Conservation (phyloP, 2,329 filamentous ascomycete species). For the Botrytis fabae region DNA sequence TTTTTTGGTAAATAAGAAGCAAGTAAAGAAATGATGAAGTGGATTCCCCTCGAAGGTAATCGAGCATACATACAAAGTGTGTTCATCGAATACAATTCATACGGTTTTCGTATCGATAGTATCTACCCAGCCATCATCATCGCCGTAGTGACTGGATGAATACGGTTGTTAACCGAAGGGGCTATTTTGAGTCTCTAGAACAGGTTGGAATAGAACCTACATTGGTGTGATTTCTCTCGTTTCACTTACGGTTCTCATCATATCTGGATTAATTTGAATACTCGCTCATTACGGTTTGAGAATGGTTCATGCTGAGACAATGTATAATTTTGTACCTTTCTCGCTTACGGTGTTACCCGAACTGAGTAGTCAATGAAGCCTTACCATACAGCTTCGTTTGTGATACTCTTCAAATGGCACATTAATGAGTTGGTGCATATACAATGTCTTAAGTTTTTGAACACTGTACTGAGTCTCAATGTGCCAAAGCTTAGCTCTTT, state of each 20-base stretch:
- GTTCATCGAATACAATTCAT: neutral
- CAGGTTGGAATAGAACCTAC: neutral
- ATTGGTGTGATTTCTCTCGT: neutral
- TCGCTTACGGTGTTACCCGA: neutral
- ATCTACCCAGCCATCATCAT: neutral
- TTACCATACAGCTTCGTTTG: neutral
- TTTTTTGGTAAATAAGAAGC: neutral
- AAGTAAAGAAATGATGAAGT: neutral
- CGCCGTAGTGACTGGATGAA: neutral
- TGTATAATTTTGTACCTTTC: neutral
- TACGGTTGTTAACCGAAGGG: neutral
- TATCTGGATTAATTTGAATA: neutral
- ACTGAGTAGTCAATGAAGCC: neutral
- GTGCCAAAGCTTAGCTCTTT: neutral
- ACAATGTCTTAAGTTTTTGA: too few relatives aligned
- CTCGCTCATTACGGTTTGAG: neutral
- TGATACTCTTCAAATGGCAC: fast-evolving
- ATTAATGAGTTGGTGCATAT: too few relatives aligned
- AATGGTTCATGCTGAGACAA: neutral
- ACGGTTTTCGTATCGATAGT: neutral
- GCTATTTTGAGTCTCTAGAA: neutral
- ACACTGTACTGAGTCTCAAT: neutral
- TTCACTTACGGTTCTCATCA: neutral
- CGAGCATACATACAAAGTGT: neutral
- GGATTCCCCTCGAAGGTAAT: neutral